Evolutionary conservation across 2,329 filamentous ascomycete species (phyloP), one percentile per base, ranked within the genome.

Genomic region (Talaromyces sp.): DNA sequence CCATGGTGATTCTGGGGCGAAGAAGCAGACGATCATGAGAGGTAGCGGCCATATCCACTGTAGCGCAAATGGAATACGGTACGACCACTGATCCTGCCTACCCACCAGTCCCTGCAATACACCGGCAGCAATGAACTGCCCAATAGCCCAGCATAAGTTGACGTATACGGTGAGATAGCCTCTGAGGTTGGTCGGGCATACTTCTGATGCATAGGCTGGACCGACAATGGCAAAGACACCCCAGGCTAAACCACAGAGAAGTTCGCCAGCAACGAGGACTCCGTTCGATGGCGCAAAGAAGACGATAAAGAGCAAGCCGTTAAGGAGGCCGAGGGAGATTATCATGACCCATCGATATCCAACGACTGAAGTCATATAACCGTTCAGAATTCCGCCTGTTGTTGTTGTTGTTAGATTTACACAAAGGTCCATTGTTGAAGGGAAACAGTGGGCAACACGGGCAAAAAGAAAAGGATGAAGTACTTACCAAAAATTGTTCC

Each of bases 31-130:
- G 57, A 82, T 69, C 42, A 81, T 72, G 7, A 83, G 73, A 2
- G 81, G 81, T 40, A 82, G 66, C 0, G 81, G 81, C 81, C 80
- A 83, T 74, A 82, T 81, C 81, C 81, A 82, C 66, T 83, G 81
- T 16, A 83, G 66, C 6, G 76, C 78, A 64, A 82, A 83, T 1
- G 81, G 81, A 61, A 83, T 82, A 1, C 80, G 74, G 68, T 81
- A 83, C 3, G 81, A 75, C 81, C 81, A 83, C 66, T 83, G 68
- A 60, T 81, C 81, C 1, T 70, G 60, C 23, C 80, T 72, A 21
- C 70, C 67, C 12, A 83, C 67, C 77, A 82, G 78, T 16, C 75
- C 72, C 67, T 77, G 79, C 65, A 83, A 78, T 25, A 83, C 80
- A n/a, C 81, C 81, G 48, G 81, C 76, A 39, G 80, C 80, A 65